phyloP scores from a whole-genome alignment of 2,329 filamentous ascomycete genomes.

The Botryotinia narcissicola region DNA sequence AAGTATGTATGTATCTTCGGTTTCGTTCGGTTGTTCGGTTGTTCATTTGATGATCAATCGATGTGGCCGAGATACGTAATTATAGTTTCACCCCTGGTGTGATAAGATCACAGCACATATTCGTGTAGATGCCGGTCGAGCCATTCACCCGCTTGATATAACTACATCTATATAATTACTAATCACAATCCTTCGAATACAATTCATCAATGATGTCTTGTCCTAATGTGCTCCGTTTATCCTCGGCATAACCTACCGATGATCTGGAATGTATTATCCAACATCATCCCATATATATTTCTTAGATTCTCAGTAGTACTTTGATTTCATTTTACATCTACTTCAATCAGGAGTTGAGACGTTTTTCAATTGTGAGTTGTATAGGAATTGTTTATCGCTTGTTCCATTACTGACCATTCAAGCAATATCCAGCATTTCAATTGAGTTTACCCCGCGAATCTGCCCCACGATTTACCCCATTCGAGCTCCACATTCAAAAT shows the following conservation, averaged over 20 bases:
- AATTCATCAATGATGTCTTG: background rate
- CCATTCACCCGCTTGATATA: background rate
- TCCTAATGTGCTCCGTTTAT: conserved; percentile 6
- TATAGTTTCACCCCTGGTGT: background rate
- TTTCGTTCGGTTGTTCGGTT: conserved; percentile 15
- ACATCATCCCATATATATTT: background rate
- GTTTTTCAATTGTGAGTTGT: background rate
- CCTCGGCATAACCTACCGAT: conserved; percentile 11
- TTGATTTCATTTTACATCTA: background rate
- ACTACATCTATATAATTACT: background rate
- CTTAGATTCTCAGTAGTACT: background rate
- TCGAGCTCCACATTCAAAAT: conserved; percentile 2
- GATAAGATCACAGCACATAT: fast-evolving
- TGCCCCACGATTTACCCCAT: conserved; percentile 22
- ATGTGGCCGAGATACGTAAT: background rate
- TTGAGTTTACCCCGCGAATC: conserved; percentile 15
- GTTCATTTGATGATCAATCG: background rate
- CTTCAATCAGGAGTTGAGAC: background rate
- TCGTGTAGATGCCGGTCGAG: too few relatives aligned
- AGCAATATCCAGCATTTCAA: background rate
- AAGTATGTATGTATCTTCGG: background rate
- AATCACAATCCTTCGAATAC: fast-evolving
- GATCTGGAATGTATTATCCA: background rate
- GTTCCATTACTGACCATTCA: background rate
- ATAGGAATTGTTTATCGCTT: background rate